These are phyloP conservation scores for Rhodotorula graminis DNA, from an alignment of 768 basidiomycete genomes.

Conservation along the genomic window DNA sequence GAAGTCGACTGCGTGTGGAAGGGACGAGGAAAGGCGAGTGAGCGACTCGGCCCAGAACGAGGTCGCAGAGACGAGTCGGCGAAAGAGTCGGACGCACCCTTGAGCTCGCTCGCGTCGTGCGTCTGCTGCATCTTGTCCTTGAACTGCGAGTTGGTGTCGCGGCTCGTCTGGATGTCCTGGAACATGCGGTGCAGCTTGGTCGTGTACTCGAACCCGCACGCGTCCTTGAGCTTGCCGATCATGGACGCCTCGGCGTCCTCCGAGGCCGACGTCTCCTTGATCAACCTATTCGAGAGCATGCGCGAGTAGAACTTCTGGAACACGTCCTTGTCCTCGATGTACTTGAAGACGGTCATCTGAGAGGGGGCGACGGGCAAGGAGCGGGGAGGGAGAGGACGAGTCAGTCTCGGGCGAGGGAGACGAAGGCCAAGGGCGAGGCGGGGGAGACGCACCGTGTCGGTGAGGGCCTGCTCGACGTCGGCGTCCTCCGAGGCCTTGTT, in stretches of 20 bases:
- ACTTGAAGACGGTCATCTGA: constrained; percentile 96
- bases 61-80: background rate
- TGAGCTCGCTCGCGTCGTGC: constrained; percentile 65
- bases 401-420: background rate
- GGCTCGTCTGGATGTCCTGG: constrained; percentile 90
- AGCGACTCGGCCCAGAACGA: background rate
- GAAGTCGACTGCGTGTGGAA: constrained; percentile 62
- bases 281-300: constrained; percentile 85
- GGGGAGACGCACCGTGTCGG: constrained; percentile 67
- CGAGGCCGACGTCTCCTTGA: constrained; percentile 82
- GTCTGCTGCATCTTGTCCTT: constrained; percentile 80
- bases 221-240: constrained; percentile 95
- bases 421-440: background rate
- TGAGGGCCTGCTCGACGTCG: constrained; percentile 80
- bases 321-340: constrained; percentile 96
- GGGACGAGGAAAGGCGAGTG: background rate
- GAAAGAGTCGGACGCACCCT: constrained; percentile 43
- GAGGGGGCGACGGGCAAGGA: too few relatives aligned
- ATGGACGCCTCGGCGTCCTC: constrained; percentile 96
- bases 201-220: constrained; percentile 94
- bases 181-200: constrained; percentile 96
- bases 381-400: background rate
- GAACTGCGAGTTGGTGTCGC: constrained; percentile 91
- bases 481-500: constrained; percentile 92
- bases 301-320: constrained; percentile 98